Conservation (phyloP, 208 protist species). For the Trypanosoma caninum region DNA sequence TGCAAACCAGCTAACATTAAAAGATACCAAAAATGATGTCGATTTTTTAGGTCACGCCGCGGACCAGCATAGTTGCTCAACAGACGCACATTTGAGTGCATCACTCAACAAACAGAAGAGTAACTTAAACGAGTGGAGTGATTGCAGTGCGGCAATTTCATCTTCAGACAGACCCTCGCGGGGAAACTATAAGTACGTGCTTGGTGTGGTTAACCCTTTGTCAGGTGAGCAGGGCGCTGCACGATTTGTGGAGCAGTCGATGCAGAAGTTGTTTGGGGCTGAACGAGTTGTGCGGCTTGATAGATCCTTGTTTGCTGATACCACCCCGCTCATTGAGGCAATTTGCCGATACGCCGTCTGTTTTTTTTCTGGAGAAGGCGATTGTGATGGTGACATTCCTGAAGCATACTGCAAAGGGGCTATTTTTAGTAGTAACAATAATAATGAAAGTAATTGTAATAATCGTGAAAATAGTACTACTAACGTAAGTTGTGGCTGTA, state of each 20-base stretch:
- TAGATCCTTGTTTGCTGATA: constrained; percentile 45
- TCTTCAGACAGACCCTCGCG: not conserved
- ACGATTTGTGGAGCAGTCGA: constrained; percentile 26
- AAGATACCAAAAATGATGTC: no score
- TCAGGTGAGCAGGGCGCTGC: constrained; percentile 50
- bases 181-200: constrained; percentile 32
- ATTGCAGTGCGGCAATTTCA: not conserved
- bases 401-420: no score
- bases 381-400: no score
- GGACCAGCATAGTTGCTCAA: no score
- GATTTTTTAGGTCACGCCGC: no score
- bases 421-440: no score
- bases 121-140: not conserved
- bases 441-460: not conserved
- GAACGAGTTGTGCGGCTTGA: constrained; percentile 52
- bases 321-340: constrained; percentile 32
- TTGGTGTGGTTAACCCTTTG: constrained; percentile 65
- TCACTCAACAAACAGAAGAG: not conserved
- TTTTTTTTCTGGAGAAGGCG: constrained; percentile 16
- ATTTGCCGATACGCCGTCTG: constrained; percentile 65
- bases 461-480: not conserved
- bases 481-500: not conserved
- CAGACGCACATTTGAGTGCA: no score
- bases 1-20: no score
- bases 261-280: constrained; percentile 44